Base-by-base conservation (phyloP, 495 filamentous ascomycete species). In the Tuber melanosporum region DNA sequence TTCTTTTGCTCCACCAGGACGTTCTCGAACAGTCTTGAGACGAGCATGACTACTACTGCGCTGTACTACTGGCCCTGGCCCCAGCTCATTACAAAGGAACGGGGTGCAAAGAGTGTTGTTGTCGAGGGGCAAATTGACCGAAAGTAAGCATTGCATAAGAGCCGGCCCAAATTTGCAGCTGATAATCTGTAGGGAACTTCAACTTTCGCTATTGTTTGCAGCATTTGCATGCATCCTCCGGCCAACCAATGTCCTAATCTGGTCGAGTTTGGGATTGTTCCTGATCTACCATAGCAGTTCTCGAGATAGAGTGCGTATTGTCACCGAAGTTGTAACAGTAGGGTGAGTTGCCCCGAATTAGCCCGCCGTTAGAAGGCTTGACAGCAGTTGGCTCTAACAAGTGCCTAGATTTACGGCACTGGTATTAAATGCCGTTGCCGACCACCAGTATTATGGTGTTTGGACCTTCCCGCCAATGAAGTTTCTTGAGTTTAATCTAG, bases 1-100 rank as follows among this genome's bases (percentile, higher is more conserved):
- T 99, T 92, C 92, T 98, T 96, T 84, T 96, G 92, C 84, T 94
- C 94, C 0, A 96, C 93, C 2, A 89, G 95, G 75, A 97, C 95
- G 0, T 89, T 99, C 73, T 98, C 94, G 62, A 99, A 98, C 85
- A 95, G 91, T 74, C 85, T 97, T 14, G 95, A 99, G 86, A 96
- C 92, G 1, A 92, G 91, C 5, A 82, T 99, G 77, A 98, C 95
- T 20, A 87, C 92, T 74, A 86, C 90, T 74, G 95, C 94, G 8
- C 85, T 98, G 22, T 89, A 89, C 79, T 88, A 90, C 75, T 98
- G 94, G 94, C 95, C 95, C 26, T 98, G 95, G 96, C 84, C 86
- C 45, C 78, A 79, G 19, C 49, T 52, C 47, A 49, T 46, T 46
- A 44, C n/a, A 74, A 76, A 52, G 71, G 74, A 66, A 66, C 57